Percentiles rank a stretch among this genome's conserved stretches.
These are phyloP conservation scores for Mercurialis annua DNA, from an alignment of 345 rosid genomes.

Conservation along the genomic window DNA sequence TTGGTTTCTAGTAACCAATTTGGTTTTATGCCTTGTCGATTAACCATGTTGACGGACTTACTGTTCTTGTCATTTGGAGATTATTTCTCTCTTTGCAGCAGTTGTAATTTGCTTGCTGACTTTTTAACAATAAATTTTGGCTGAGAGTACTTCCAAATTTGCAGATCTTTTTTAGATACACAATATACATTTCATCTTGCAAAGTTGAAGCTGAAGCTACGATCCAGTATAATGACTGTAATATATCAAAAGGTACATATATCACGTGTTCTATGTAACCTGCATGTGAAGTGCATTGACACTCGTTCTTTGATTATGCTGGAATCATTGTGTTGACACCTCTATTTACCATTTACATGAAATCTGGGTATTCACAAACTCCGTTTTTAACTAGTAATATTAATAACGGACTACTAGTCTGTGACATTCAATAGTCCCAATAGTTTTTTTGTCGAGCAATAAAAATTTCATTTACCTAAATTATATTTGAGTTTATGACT, in stretches of 20 bases:
- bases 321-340: not conserved
- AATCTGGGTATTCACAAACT: not conserved
- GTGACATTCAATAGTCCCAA: not conserved
- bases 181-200: constrained; percentile 69
- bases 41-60: not conserved
- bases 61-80: not conserved
- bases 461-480: not conserved
- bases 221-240: constrained; percentile 81
- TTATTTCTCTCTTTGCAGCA: not conserved
- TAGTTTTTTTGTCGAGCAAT: constrained; percentile 1
- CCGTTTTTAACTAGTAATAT: not conserved
- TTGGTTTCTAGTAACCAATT: too few species aligned
- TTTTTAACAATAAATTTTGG: not conserved
- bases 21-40: too few species aligned
- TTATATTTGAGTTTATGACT: not conserved
- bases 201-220: constrained; percentile 74
- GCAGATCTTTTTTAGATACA: constrained; percentile 88
- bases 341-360: not conserved
- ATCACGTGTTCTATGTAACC: not conserved
- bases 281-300: not conserved
- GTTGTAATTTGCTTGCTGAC: not conserved
- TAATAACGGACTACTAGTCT: not conserved
- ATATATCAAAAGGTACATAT: constrained; percentile 68
- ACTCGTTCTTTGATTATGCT: not conserved
- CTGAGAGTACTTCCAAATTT: constrained; percentile 22